Evolutionary conservation across 768 basidiomycete species (phyloP).

Genomic region (Hygrophoropsis aurantiaca): DNA sequence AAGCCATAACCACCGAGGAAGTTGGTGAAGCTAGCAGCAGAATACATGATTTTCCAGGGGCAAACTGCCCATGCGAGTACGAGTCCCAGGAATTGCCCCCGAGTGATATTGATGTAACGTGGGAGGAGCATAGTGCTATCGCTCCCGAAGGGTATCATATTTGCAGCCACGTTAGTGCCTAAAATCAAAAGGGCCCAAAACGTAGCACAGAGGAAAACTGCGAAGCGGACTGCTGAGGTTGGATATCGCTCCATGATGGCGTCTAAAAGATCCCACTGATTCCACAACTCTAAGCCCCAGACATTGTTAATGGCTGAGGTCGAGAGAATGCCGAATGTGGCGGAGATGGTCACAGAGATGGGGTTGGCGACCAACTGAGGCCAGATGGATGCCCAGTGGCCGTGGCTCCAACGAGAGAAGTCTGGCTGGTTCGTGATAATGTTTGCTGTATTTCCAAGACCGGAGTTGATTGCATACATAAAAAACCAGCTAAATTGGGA

Average conservation of each 20-base stretch:
- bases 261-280: constrained; percentile 19
- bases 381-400: too few species aligned
- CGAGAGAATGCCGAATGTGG: too few species aligned
- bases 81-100: constrained; percentile 20
- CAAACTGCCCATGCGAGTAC: constrained; percentile 21
- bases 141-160: constrained; percentile 7
- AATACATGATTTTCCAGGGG: constrained; percentile 19
- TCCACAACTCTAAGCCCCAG: constrained; percentile 8
- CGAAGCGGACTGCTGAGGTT: constrained; percentile 19
- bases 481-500: constrained; percentile 1
- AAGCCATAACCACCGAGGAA: too few species aligned
- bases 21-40: too few species aligned
- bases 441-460: too few species aligned
- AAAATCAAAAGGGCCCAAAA: neutral
- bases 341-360: too few species aligned
- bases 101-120: constrained; percentile 18
- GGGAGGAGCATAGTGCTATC: constrained; percentile 16
- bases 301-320: neutral
- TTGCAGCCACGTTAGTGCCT: constrained; percentile 7
- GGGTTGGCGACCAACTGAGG: too few species aligned
- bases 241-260: constrained; percentile 16
- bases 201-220: constrained; percentile 1
- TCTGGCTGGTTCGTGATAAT: too few species aligned
- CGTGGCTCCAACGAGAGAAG: too few species aligned
- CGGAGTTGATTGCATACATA: too few species aligned